Evolutionary conservation across 768 basidiomycete species (phyloP).

Genomic region (Lyophyllum decastes): DNA sequence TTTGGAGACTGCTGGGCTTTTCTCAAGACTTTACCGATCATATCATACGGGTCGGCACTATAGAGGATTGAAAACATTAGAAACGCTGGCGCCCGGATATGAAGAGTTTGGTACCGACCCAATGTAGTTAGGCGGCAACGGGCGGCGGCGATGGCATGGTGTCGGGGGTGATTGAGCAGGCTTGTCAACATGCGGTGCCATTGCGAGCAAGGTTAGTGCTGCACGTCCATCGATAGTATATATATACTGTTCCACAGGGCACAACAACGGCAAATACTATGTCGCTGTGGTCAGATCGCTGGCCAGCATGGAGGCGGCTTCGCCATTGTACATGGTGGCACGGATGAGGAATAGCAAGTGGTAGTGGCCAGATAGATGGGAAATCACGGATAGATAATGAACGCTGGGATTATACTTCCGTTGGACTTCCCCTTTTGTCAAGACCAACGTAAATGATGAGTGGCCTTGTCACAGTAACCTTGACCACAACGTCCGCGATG

Average conservation of each 20-base stretch:
- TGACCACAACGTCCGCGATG: constrained; percentile 28
- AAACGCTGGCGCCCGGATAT: background rate
- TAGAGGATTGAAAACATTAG: constrained; percentile 10
- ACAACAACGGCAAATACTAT: constrained; percentile 5
- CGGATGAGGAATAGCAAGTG: background rate
- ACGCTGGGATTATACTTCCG: constrained; percentile 14
- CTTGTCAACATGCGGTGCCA: background rate
- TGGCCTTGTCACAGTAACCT: constrained; percentile 22
- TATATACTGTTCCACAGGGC: background rate
- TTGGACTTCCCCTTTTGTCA: constrained; percentile 27
- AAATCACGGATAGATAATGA: background rate
- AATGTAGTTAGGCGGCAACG: constrained; percentile 32
- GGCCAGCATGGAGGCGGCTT: background rate
- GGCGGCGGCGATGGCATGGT: constrained; percentile 28
- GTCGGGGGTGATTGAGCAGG: constrained; percentile 11
- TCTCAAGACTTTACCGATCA: constrained; percentile 46
- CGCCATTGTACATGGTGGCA: no score
- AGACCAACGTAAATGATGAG: constrained; percentile 28
- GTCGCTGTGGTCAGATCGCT: background rate
- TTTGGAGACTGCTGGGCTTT: constrained; percentile 38
- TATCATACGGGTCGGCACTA: constrained; percentile 40
- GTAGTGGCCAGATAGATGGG: background rate
- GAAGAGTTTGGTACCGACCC: constrained; percentile 23
- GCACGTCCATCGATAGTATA: background rate
- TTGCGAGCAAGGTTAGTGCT: background rate